Percentiles rank a stretch among this genome's conserved stretches.
phyloP scores from a whole-genome alignment of 306 rosid genomes.

The Medicago lupulina region DNA sequence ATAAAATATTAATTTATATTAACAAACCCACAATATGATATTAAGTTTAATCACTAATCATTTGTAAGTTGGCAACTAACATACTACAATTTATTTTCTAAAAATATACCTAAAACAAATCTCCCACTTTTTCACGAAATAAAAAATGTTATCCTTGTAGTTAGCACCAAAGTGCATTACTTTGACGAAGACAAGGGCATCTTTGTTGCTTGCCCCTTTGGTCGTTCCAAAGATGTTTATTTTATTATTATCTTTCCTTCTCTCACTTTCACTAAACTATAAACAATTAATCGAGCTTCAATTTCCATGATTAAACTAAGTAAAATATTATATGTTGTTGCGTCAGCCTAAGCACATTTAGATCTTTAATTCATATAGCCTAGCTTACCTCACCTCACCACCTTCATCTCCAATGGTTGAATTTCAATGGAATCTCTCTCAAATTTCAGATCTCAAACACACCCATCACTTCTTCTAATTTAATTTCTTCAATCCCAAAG shows the following conservation, averaged over 20 bases:
- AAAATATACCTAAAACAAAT: no score
- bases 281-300: slow-evolving; percentile 28
- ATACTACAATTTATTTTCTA: not conserved
- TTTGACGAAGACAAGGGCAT: slow-evolving; percentile 49
- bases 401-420: slow-evolving; percentile 44
- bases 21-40: no score
- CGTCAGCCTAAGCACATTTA: slow-evolving; percentile 56
- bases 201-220: slow-evolving; percentile 50
- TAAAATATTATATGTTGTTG: slow-evolving; percentile 31
- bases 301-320: slow-evolving; percentile 39
- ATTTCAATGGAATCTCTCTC: slow-evolving; percentile 42
- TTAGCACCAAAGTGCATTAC: slow-evolving; percentile 41
- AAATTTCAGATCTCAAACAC: slow-evolving; percentile 51
- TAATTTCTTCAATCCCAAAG: slow-evolving; percentile 19
- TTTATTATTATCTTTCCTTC: slow-evolving; percentile 1
- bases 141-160: slow-evolving; percentile 12
- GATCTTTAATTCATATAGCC: slow-evolving; percentile 32
- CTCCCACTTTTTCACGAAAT: not conserved
- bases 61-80: not conserved
- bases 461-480: slow-evolving; percentile 20
- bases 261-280: slow-evolving; percentile 11
- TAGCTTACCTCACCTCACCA: slow-evolving; percentile 45
- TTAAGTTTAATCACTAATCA: not conserved
- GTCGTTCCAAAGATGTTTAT: slow-evolving; percentile 32
- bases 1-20: no score